Conservation (phyloP, 208 protist genomes). For the Trypanosoma grayi region DNA sequence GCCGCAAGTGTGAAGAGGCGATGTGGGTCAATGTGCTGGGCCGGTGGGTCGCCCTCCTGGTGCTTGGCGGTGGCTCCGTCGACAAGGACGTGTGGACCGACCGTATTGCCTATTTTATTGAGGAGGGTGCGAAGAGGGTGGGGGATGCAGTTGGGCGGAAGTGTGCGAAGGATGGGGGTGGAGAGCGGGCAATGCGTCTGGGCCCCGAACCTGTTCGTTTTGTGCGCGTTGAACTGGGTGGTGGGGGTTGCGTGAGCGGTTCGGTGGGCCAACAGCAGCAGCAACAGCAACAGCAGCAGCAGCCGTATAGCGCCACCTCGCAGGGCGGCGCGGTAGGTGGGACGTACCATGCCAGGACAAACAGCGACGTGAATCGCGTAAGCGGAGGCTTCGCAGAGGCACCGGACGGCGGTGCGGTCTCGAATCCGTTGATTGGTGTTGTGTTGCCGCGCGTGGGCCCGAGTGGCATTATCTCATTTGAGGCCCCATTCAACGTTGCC, state of each 20-base stretch:
- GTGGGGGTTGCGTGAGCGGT: conserved; percentile 15
- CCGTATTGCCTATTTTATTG: conserved; percentile 44
- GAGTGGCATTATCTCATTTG: conserved; percentile 56
- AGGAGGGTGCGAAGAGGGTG: conserved; percentile 14
- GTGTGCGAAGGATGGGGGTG: neutral
- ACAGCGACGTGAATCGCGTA: conserved; percentile 9
- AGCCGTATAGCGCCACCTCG: neutral
- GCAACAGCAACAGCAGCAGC: conserved; percentile 21
- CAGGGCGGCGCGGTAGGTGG: conserved; percentile 7
- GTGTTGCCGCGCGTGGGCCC: conserved; percentile 58
- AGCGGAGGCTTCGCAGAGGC: conserved; percentile 6
- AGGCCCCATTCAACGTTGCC: conserved; percentile 24
- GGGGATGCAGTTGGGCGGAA: conserved; percentile 13
- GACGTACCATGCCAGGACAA: conserved; percentile 9
- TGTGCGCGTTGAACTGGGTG: conserved; percentile 12
- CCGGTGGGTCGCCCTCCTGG: conserved; percentile 53
- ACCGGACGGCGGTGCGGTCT: neutral
- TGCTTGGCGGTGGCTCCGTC: conserved; percentile 66
- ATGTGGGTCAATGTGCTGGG: conserved; percentile 65
- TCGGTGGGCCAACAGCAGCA: conserved; percentile 6
- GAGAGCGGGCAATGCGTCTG: conserved; percentile 2
- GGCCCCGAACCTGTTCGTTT: conserved; percentile 12
- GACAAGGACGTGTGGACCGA: conserved; percentile 61
- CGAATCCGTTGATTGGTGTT: conserved; percentile 37
- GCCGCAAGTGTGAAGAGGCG: conserved; percentile 33